phyloP scores from a whole-genome alignment of 2,329 filamentous ascomycete genomes.

The Cytospora chrysosperma region DNA sequence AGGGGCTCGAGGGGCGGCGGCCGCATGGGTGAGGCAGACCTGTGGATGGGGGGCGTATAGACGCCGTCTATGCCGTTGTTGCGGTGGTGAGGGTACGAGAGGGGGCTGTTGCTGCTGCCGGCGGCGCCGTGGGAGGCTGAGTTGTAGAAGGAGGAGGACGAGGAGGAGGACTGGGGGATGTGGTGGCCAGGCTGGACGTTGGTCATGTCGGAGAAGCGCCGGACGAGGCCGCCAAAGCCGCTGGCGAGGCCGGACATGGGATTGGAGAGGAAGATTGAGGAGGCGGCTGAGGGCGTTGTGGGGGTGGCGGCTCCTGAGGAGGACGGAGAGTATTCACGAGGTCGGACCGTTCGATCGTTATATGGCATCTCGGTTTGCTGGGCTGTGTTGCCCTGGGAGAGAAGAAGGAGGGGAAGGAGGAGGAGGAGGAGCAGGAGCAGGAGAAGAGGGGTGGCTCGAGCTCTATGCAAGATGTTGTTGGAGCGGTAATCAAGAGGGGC shows the following conservation, averaged over 20 bases:
- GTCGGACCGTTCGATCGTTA: constrained; percentile 16
- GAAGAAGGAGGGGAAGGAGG: no score
- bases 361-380: constrained; percentile 18
- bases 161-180: constrained; percentile 24
- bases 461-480: neutral
- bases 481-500: neutral
- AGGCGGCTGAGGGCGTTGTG: constrained; percentile 28
- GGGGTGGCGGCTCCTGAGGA: constrained; percentile 32
- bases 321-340: constrained; percentile 27
- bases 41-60: constrained; percentile 56
- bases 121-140: constrained; percentile 10
- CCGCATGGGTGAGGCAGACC: constrained; percentile 75
- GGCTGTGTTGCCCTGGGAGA: neutral
- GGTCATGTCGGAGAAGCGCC: constrained; percentile 58
- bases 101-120: constrained; percentile 4
- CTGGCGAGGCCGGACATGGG: constrained; percentile 37
- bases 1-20: constrained; percentile 86
- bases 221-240: constrained; percentile 63
- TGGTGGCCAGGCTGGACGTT: constrained; percentile 21
- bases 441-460: neutral
- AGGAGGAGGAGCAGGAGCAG: no score
- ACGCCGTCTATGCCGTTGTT: constrained; percentile 54
- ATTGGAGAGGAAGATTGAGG: constrained; percentile 32
- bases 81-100: constrained; percentile 29
- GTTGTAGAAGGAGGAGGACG: constrained; percentile 27